These are phyloP conservation scores for Penicillium maclennaniae DNA, from an alignment of 495 filamentous ascomycete species.

Conservation along the genomic window DNA sequence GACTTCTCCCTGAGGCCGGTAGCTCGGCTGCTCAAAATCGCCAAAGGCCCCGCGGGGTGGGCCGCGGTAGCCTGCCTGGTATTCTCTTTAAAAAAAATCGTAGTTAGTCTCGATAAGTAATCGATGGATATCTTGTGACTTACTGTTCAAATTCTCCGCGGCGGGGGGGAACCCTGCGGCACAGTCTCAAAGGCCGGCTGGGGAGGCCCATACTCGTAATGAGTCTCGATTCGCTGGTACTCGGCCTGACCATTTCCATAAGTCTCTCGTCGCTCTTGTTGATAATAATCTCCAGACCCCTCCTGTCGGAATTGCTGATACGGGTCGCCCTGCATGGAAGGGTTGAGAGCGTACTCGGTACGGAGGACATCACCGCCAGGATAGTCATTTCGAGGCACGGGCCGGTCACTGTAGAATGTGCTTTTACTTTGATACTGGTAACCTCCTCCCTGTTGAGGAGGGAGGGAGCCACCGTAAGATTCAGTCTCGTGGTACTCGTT, in stretches of 20 bases:
- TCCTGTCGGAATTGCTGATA: constrained; percentile 31
- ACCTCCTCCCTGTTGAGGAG: constrained; percentile 1
- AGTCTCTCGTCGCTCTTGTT: constrained; percentile 17
- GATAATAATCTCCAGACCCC: constrained; percentile 21
- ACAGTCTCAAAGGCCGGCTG: constrained; percentile 12
- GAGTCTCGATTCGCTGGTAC: constrained; percentile 18
- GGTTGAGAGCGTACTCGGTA: constrained; percentile 1
- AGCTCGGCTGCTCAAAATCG: constrained; percentile 14
- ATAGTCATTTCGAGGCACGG: constrained; percentile 6
- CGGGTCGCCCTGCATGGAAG: constrained; percentile 15
- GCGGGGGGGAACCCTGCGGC: constrained; percentile 8
- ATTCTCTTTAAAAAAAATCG: constrained; percentile 12
- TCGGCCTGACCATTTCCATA: constrained; percentile 11
- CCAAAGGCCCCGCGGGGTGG: constrained; percentile 18
- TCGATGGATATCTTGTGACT: not conserved
- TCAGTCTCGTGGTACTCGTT: constrained; percentile 37
- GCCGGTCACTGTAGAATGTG: constrained; percentile 5
- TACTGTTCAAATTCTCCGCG: constrained; percentile 17
- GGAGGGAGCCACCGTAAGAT: constrained; percentile 11
- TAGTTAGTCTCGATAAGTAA: constrained; percentile 4
- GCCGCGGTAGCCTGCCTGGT: constrained; percentile 15
- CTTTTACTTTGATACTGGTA: constrained; percentile 16
- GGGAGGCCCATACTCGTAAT: constrained; percentile 9
- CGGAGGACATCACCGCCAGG: constrained; percentile 5
- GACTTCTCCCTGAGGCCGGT: constrained; percentile 14